These are phyloP conservation scores for Epichloe uncinata DNA, from an alignment of 2,329 filamentous ascomycete species.

Conservation along the genomic window DNA sequence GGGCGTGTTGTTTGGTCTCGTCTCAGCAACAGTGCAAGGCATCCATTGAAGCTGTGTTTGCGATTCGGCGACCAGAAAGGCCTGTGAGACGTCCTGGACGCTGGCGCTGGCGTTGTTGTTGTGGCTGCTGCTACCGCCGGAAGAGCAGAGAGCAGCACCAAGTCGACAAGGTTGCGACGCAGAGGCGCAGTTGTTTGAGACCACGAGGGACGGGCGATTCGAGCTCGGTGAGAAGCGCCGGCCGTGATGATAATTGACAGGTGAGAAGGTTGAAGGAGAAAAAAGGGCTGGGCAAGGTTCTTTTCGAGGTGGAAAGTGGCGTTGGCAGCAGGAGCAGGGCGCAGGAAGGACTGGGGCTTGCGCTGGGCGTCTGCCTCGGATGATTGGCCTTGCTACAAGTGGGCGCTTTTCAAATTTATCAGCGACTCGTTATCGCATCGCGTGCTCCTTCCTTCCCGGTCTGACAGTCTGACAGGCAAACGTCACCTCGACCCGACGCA, in stretches of 20 bases:
- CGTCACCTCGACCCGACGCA: neutral
- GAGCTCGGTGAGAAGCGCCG: neutral
- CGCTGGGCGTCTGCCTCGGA: neutral
- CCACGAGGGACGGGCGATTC: neutral
- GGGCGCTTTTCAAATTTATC: neutral
- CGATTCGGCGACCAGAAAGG: constrained; percentile 1
- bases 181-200: neutral
- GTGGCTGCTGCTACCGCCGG: neutral
- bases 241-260: neutral
- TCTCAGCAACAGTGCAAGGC: neutral
- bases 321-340: neutral
- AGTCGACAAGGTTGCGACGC: neutral
- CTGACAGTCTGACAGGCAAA: neutral
- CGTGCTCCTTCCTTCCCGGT: too few species aligned
- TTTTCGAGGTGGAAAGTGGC: constrained; percentile 3
- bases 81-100: neutral
- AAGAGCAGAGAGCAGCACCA: neutral
- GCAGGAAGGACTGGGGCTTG: too few species aligned
- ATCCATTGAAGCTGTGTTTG: constrained; percentile 3
- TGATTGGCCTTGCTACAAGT: neutral
- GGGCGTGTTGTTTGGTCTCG: neutral
- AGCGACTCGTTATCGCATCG: neutral
- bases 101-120: neutral
- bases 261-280: constrained; percentile 1
- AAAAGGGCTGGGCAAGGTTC: constrained; percentile 3